These are phyloP conservation scores for Starmerella tilneyi DNA, from an alignment of 805 yeast species.

Conservation along the genomic window DNA sequence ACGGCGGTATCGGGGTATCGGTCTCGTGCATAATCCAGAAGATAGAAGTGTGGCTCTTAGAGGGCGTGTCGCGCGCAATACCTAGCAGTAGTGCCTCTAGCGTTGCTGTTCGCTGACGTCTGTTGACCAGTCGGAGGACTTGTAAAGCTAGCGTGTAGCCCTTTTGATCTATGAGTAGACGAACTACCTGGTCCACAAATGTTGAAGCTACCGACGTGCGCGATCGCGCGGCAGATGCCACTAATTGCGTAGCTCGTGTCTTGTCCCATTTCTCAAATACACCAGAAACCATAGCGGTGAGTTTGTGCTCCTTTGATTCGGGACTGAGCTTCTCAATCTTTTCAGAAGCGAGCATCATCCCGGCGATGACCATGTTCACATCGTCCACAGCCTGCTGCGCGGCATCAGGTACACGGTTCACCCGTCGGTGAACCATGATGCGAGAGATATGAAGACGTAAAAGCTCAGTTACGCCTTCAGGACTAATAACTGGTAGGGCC, in stretches of 20 bases:
- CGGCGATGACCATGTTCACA: slow-evolving; percentile 26
- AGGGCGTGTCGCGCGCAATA: slow-evolving; percentile 25
- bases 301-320: not conserved
- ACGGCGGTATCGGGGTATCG: slow-evolving; percentile 17
- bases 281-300: slow-evolving; percentile 8
- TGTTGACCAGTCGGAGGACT: slow-evolving; percentile 16
- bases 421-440: slow-evolving; percentile 3
- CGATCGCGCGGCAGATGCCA: not conserved
- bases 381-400: slow-evolving; percentile 24
- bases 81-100: slow-evolving; percentile 17
- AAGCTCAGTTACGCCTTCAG: slow-evolving; percentile 19
- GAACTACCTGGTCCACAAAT: not conserved
- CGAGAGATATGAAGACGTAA: slow-evolving; percentile 17
- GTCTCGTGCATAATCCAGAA: slow-evolving; percentile 22
- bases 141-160: slow-evolving; percentile 20
- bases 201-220: not conserved
- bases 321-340: slow-evolving; percentile 8
- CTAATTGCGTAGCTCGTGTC: not conserved
- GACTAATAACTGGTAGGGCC: slow-evolving; percentile 24
- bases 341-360: slow-evolving; percentile 26
- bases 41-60: slow-evolving; percentile 18
- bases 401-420: not conserved
- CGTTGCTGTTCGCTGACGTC: not conserved
- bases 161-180: slow-evolving; percentile 8
- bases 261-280: slow-evolving; percentile 16